Conservation (phyloP, 139 green algal genomes). For the Picochlorum sp. region DNA sequence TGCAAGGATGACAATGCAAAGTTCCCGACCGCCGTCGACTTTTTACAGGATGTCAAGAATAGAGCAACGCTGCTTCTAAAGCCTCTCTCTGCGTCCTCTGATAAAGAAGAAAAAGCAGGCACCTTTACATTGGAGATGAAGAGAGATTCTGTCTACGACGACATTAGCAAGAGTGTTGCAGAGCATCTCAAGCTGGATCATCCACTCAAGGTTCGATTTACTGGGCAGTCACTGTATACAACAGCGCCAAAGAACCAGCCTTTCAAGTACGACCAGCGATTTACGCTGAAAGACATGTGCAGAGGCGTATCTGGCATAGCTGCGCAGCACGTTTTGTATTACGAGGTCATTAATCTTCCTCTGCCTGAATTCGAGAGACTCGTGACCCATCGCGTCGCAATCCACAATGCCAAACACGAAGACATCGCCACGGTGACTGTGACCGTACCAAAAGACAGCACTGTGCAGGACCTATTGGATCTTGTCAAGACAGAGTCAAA, state of each 20-base stretch:
- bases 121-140: constrained; percentile 79
- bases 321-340: constrained; percentile 70
- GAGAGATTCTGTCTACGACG: constrained; percentile 66
- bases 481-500: constrained; percentile 47
- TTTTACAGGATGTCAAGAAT: constrained; percentile 62
- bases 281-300: constrained; percentile 61
- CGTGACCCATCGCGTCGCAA: constrained; percentile 51
- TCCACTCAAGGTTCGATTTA: constrained; percentile 26
- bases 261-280: constrained; percentile 45
- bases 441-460: constrained; percentile 53
- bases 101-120: constrained; percentile 19
- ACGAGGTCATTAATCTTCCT: constrained; percentile 91
- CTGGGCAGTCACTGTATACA: constrained; percentile 69
- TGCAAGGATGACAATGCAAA: constrained; percentile 8
- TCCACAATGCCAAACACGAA: constrained; percentile 70
- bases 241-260: constrained; percentile 29
- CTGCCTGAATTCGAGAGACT: constrained; percentile 74
- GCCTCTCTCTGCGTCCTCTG: constrained; percentile 39
- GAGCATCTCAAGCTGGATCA: constrained; percentile 39
- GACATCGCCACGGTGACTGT: constrained; percentile 61
- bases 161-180: constrained; percentile 57
- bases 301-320: background rate
- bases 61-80: constrained; percentile 39
- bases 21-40: constrained; percentile 35
- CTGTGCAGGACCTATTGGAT: constrained; percentile 60